Conservation (phyloP, 352 stramenopile genomes). For the Phytophthora brassicae region DNA sequence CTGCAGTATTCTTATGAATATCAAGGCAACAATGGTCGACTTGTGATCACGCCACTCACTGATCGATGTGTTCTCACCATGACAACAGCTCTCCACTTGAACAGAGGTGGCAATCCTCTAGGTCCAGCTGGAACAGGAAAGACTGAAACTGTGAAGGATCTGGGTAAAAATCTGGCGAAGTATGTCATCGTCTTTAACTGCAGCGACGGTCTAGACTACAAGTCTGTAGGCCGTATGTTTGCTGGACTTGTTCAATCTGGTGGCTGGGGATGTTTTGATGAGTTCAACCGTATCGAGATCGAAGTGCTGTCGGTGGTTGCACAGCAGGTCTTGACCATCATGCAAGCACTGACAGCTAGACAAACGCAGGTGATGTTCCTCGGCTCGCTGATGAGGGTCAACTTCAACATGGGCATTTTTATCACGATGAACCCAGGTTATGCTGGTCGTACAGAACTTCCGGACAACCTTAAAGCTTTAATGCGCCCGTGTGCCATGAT, state of each 20-base stretch:
- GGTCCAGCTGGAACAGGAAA: conserved; percentile 93
- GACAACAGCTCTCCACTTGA: conserved; percentile 91
- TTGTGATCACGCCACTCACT: conserved; percentile 93
- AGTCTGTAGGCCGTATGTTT: conserved; percentile 93
- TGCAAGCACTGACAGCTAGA: conserved; percentile 82
- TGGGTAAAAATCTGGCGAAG: conserved; percentile 93
- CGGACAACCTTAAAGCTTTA: conserved; percentile 85
- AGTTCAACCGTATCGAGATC: conserved; percentile 97
- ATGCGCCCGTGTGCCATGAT: conserved; percentile 90
- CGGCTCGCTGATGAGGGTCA: conserved; percentile 82
- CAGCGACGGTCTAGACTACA: conserved; percentile 94
- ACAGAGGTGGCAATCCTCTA: conserved; percentile 90
- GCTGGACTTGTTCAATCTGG: conserved; percentile 91
- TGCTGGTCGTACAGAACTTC: conserved; percentile 87
- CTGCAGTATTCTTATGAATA: conserved; percentile 89
- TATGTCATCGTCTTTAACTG: conserved; percentile 96
- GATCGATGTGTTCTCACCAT: conserved; percentile 94
- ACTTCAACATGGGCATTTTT: conserved; percentile 91
- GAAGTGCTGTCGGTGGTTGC: conserved; percentile 94
- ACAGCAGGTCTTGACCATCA: conserved; percentile 90
- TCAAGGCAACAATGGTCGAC: conserved; percentile 84
- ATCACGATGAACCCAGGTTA: conserved; percentile 94
- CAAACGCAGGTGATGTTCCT: conserved; percentile 83
- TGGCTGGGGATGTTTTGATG: conserved; percentile 94
- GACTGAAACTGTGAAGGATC: conserved; percentile 94